These are phyloP conservation scores for Cordia subcordata DNA, from an alignment of 257 asterid species.

Conservation along the genomic window DNA sequence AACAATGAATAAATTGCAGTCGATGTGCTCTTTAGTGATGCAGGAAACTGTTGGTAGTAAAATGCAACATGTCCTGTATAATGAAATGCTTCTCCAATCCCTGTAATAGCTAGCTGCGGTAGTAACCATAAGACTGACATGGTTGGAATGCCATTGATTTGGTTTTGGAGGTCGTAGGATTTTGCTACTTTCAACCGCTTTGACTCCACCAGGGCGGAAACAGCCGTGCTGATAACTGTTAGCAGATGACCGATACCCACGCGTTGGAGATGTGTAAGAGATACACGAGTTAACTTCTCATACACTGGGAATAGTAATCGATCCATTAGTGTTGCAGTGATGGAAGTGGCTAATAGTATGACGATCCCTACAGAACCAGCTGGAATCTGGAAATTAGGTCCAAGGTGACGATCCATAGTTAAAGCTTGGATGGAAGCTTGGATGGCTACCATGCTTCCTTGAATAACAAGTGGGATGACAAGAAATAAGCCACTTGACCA, in stretches of 20 bases:
- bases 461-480: slow-evolving; percentile 33
- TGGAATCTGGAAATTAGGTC: slow-evolving; percentile 25
- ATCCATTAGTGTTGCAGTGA: slow-evolving; percentile 14
- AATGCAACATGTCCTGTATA: slow-evolving; percentile 37
- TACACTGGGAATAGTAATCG: slow-evolving; percentile 19
- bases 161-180: not conserved
- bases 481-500: slow-evolving; percentile 44
- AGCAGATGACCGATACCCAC: slow-evolving; percentile 15
- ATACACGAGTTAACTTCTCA: slow-evolving; percentile 1
- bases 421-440: too few relatives aligned
- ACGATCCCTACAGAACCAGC: slow-evolving; percentile 33
- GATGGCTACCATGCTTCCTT: slow-evolving; percentile 29
- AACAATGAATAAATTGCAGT: slow-evolving; percentile 34
- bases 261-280: slow-evolving; percentile 19
- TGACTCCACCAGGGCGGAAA: slow-evolving; percentile 3
- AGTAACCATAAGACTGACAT: slow-evolving; percentile 12
- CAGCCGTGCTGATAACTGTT: not conserved
- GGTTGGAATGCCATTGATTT: not conserved
- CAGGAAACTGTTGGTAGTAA: slow-evolving; percentile 35
- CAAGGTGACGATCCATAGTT: slow-evolving; percentile 31
- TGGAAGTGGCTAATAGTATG: slow-evolving; percentile 21
- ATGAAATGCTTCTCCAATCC: slow-evolving; percentile 43
- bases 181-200: not conserved
- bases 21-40: slow-evolving; percentile 25
- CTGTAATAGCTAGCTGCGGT: not conserved